Base-by-base conservation (phyloP, 2,329 filamentous ascomycete species). In the Emericellopsis cladophorae region DNA sequence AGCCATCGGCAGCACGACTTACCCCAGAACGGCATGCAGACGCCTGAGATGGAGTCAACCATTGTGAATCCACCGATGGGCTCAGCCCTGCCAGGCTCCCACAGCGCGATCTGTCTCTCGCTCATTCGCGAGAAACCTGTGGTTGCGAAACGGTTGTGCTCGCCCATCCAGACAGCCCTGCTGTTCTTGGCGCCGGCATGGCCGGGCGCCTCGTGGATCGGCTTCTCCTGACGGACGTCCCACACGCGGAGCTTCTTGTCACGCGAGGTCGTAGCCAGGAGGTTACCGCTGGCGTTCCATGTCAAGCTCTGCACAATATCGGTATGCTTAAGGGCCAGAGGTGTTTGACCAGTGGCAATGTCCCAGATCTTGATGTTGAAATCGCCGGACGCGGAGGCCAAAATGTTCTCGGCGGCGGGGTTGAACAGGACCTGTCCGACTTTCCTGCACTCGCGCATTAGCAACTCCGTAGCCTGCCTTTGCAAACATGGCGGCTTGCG, bases 21-120 rank as follows among this genome's bases (percentile, higher is more conserved):
- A 78, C 74, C 92, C 92, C 92, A 98, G 76, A 98, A 96, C 26
- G 92, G 92, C 86, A 98, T 95, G 73, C 88, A 94, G 45, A 98
- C 89, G 59, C 92, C 92, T 36, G 90, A 95, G 54, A 95, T 95
- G 37, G 87, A 93, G 64, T 98, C 92, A 38, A 98, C 74, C 51
- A 84, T 84, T 53, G 77, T 81, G 66, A 95, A 95, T 14, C 88
- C 89, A 39, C 86, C 88, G 53, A 96, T 82, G 38, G 92, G 92
- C 53, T 93, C 82, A 31, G 79, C 76, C 48, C 78, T 81, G 51
- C 89, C 84, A 37, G 88, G 79, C 67, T 98, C 92, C 92, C 92
- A 98, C 31, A 98, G 72, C 40, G 85, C 92, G 51, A 98, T 74
- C 61, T 98, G 92, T 41, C 92, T 81, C 66, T 98, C 92, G 59